Percentiles rank a stretch among this genome's conserved stretches.
Evolutionary conservation across 176 grass and related monocot genomes (phyloP).

Genomic region (Aegilops bicornis): DNA sequence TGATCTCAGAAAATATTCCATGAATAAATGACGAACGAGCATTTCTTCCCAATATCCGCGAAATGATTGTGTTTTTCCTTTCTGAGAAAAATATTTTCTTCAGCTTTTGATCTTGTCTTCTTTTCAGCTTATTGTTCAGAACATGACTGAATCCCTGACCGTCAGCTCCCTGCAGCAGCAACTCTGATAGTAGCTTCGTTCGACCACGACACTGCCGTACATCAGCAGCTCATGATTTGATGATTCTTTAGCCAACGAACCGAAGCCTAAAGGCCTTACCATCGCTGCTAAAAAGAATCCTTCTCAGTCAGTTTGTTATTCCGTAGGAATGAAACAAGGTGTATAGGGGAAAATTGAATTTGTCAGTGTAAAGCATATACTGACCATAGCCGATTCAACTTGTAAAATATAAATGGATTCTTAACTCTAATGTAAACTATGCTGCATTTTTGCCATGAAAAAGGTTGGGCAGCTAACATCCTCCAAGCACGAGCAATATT

Average conservation of each 20-base stretch:
- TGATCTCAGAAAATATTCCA: not conserved
- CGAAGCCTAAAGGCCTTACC: slow-evolving; percentile 1
- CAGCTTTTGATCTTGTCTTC: not conserved
- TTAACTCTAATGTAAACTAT: slow-evolving; percentile 37
- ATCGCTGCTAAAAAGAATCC: not conserved
- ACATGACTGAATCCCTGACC: slow-evolving; percentile 48
- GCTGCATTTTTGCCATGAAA: slow-evolving; percentile 29
- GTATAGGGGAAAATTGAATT: slow-evolving; percentile 29
- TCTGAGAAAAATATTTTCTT: not conserved
- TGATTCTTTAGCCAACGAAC: not conserved
- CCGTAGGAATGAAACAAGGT: slow-evolving; percentile 26
- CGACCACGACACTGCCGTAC: not conserved
- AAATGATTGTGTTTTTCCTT: not conserved
- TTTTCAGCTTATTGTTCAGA: not conserved
- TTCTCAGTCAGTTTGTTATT: not conserved
- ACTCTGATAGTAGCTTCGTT: slow-evolving; percentile 23
- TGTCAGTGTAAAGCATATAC: slow-evolving; percentile 43
- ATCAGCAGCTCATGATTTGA: slow-evolving; percentile 31
- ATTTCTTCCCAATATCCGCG: not conserved
- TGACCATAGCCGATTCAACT: slow-evolving; percentile 34
- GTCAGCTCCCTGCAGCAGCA: slow-evolving; percentile 44
- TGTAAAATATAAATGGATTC: slow-evolving; percentile 34
- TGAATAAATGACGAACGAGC: not conserved
- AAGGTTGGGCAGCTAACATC: slow-evolving; percentile 1
- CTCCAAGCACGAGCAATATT: slow-evolving; percentile 3